Evolutionary conservation across 352 stramenopile genomes (phyloP), one percentile per base, ranked within the genome.

Genomic region (Phytophthora sp.): DNA sequence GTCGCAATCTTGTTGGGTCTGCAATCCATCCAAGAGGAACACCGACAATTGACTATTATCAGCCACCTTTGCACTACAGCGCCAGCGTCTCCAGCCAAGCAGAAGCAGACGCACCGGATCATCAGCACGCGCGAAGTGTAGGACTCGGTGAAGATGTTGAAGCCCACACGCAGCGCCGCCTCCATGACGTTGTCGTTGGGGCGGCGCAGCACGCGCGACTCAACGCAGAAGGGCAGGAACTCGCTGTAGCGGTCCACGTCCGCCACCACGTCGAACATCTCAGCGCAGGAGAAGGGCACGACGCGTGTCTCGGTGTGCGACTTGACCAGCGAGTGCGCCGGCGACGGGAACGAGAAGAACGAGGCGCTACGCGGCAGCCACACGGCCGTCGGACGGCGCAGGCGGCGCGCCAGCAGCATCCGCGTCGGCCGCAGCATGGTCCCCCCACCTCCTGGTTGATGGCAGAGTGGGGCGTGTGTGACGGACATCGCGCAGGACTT

Each of bases 91-190:
- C 28, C 28, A 42, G 18, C 17, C 37, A 46, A 1, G 11, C 13
- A 37, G 2, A 3, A 17, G 10, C 18, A 21, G 2, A 62, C 59
- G 44, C 34, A 89, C 69, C 79, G 58, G 48, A 91, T 87, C 81
- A 92, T 92, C 60, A 89, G 77, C 28, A 91, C 84, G 37, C 84
- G 78, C 27, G 86, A 94, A 24, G 82, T 92, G 64, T 94, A 94
- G 13, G 86, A 81, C 64, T 94, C 86, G 24, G 86, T 92, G 50
- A 94, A 94, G 41, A 94, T 78, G 21, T 89, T 84, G 58, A 94
- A 94, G 38, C 86, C 86, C 11, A 94, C 69, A 15, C 77, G 72
- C 43, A 94, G 56, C 20, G 72, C 73, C 15, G 86, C 86, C 46
- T 94, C 86, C 84, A 92, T 92, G 23, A 92, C 82, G 41, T 92